Base-by-base conservation (phyloP, 805 yeast genomes). In the Brettanomyces anomalus region DNA sequence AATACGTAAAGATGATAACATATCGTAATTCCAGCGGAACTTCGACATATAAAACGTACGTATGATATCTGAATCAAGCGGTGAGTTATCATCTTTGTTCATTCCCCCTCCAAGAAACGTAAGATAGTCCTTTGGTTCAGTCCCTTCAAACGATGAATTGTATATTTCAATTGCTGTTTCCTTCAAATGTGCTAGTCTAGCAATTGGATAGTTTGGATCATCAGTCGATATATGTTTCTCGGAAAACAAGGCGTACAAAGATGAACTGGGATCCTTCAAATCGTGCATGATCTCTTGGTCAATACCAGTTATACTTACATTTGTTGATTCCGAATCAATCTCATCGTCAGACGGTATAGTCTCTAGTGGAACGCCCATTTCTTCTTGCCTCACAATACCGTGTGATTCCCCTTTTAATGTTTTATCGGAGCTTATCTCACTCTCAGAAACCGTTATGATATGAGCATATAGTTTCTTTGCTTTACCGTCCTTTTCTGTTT, bases 1-100 rank as follows among this genome's bases (percentile, higher is more conserved):
- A 37, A 60, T 59, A 28, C 87, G 65, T 15, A 87, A 68, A 1
- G 87, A 67, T 2, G 61, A 58, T 35, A 85, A 62, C 37, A 86
- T 61, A 44, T 76, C 73, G n/a, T 66, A 52, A 39, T 71, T 69
- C 58, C 71, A 62, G 39, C 62, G 49, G 55, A 73, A 74, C 30
- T 66, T 52, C 43, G 66, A 62, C 76, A 74, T 68, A 52, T 72
- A 74, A 43, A 64, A 52, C 37, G 58, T 57, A 42, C 78, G 56
- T 26, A 72, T 63, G 17, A 58, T 53, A 20, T 58, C 56, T 30
- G 67, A 61, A 39, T 74, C 79, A 7, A 50, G 36, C 8, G 45
- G 48, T 1, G 57, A 33, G 32, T 54, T 56, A 36, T 50, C 45
- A 15, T 37, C 36, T 2, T 42, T 34, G 8, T 41, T 46, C 35